Percentiles rank a stretch among this genome's conserved stretches.
These are phyloP conservation scores for Penstemon newberryi DNA, from an alignment of 257 asterid species.

Conservation along the genomic window DNA sequence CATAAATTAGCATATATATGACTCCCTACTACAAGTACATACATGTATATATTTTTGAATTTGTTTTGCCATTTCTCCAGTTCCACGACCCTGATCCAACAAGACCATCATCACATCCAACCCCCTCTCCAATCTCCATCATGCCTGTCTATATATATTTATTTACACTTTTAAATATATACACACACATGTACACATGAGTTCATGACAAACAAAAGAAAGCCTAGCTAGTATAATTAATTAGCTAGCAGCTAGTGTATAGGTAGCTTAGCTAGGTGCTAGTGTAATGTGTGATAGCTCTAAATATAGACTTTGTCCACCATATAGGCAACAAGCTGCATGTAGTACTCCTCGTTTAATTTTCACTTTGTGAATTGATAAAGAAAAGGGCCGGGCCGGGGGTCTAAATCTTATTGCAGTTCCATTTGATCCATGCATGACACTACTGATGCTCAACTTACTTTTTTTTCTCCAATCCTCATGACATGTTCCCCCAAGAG, in stretches of 20 bases:
- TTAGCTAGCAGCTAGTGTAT: too few relatives aligned
- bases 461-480: constrained; percentile 34
- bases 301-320: constrained; percentile 43
- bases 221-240: constrained; percentile 16
- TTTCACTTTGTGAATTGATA: constrained; percentile 16
- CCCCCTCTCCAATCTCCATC: constrained; percentile 40
- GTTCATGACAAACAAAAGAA: constrained; percentile 15
- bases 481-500: constrained; percentile 49
- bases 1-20: not conserved
- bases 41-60: constrained; percentile 19
- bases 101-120: constrained; percentile 42
- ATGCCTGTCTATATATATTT: constrained; percentile 36
- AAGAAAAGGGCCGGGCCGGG: not conserved
- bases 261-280: not conserved
- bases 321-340: constrained; percentile 36
- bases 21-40: too few relatives aligned
- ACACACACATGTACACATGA: not conserved
- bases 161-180: not conserved
- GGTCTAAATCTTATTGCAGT: too few relatives aligned
- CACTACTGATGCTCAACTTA: constrained; percentile 27
- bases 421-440: too few relatives aligned
- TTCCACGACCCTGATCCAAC: constrained; percentile 38
- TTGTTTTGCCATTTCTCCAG: constrained; percentile 27
- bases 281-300: constrained; percentile 23
- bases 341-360: constrained; percentile 12